A percentile compares a stretch with the other conserved stretches of the same genome.
phyloP scores from a whole-genome alignment of 768 basidiomycete genomes.

The Phlebiopsis flavidoalba region DNA sequence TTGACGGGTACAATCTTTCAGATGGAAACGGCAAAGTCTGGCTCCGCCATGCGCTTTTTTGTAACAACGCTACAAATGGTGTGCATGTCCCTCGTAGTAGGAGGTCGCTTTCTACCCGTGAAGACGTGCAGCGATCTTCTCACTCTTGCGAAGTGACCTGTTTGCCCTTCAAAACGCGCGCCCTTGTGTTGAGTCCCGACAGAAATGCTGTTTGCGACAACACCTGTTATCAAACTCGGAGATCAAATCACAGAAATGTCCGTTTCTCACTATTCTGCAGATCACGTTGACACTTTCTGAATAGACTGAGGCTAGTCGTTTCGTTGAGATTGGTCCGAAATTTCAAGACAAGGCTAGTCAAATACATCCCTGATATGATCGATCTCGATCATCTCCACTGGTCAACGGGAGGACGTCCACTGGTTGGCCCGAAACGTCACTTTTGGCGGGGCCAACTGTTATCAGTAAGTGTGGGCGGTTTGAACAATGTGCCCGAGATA shows the following conservation, averaged over 20 bases:
- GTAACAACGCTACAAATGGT: constrained; percentile 54
- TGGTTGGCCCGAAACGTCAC: constrained; percentile 64
- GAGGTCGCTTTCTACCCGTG: constrained; percentile 71
- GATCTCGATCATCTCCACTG: constrained; percentile 73
- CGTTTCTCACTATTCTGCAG: neutral
- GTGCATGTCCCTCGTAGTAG: constrained; percentile 70
- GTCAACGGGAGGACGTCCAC: constrained; percentile 63
- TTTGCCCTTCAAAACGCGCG: constrained; percentile 66
- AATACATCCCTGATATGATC: constrained; percentile 65
- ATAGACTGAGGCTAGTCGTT: neutral
- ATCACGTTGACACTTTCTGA: neutral
- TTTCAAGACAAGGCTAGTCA: constrained; percentile 77
- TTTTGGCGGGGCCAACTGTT: constrained; percentile 60
- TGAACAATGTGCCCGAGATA: neutral
- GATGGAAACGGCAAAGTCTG: constrained; percentile 75
- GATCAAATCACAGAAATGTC: constrained; percentile 66
- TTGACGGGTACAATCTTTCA: constrained; percentile 32
- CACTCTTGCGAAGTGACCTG: constrained; percentile 61
- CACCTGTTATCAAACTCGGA: constrained; percentile 73
- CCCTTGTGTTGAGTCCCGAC: constrained; percentile 52
- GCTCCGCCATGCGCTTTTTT: constrained; percentile 73
- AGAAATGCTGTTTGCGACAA: constrained; percentile 58
- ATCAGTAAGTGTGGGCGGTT: constrained; percentile 33
- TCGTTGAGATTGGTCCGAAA: constrained; percentile 44
- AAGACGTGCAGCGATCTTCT: constrained; percentile 59